Percentiles rank a stretch among this genome's conserved stretches.
Evolutionary conservation across 306 rosid species (phyloP).

Genomic region (Trichosanthes truncata): DNA sequence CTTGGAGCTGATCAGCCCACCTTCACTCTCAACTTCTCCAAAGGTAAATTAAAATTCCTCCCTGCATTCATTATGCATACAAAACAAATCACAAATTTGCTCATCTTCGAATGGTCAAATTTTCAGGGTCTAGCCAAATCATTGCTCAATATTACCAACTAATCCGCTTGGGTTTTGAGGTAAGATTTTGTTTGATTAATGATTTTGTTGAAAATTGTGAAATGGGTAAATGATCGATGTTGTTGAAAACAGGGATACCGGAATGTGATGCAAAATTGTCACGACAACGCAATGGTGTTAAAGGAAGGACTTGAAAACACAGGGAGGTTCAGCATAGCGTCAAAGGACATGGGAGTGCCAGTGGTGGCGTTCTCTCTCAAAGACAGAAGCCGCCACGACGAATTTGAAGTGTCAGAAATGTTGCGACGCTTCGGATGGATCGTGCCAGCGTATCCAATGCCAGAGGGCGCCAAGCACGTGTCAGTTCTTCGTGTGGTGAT

Average conservation of each 20-base stretch:
- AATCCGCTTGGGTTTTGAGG: constrained; percentile 10
- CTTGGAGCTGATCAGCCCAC: background rate
- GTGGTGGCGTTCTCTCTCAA: constrained; percentile 13
- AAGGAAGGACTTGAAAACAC: constrained; percentile 8
- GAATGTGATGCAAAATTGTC: constrained; percentile 14
- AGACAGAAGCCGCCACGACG: constrained; percentile 10
- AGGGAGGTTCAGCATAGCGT: constrained; percentile 4
- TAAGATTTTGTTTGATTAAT: background rate
- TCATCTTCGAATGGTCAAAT: too few species aligned
- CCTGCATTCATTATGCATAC: too few species aligned
- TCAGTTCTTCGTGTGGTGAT: constrained; percentile 9
- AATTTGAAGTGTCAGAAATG: constrained; percentile 4
- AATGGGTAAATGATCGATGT: too few species aligned
- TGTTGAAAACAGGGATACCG: background rate
- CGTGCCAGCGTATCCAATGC: constrained; percentile 15
- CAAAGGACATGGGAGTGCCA: constrained; percentile 11
- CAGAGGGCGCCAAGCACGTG: constrained; percentile 2
- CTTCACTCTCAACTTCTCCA: background rate
- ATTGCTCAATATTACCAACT: constrained; percentile 10
- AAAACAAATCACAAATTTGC: too few species aligned
- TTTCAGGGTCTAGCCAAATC: constrained; percentile 9
- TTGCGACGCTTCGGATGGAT: constrained; percentile 12
- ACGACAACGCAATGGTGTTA: background rate
- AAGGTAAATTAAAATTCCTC: background rate
- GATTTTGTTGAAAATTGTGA: too few species aligned